Evolutionary conservation across 169 alveolate species (phyloP).

Genomic region (Eimeria nieschulzi): DNA sequence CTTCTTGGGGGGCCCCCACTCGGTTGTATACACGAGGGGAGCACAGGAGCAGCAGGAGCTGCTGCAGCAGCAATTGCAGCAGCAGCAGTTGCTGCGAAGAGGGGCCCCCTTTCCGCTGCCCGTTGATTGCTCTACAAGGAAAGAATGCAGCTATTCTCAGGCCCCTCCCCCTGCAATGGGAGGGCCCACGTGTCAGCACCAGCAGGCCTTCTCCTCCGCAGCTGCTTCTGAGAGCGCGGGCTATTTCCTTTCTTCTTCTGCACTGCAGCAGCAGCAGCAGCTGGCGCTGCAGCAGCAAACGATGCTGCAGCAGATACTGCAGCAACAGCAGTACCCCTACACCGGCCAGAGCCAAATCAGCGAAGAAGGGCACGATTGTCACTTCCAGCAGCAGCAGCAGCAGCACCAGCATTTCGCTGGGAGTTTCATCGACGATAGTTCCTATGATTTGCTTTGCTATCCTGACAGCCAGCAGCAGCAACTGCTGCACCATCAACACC

Average conservation of each 20-base stretch:
- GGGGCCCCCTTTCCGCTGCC: neutral
- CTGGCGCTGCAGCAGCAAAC: constrained; percentile 1
- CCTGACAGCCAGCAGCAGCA: neutral
- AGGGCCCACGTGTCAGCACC: neutral
- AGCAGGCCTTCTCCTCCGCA: neutral
- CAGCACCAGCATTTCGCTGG: neutral
- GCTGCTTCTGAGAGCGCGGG: neutral
- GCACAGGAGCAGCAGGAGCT: neutral
- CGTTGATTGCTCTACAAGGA: neutral
- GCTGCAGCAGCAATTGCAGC: neutral
- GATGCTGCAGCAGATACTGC: constrained; percentile 7
- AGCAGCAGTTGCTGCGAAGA: neutral
- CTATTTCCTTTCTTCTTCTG: neutral
- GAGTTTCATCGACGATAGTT: neutral
- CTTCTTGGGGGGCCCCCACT: too few species aligned
- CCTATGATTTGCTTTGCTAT: neutral
- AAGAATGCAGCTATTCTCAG: neutral
- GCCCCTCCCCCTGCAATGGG: neutral
- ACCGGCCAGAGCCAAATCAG: neutral
- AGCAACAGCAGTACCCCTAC: constrained; percentile 24
- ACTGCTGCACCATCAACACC: neutral
- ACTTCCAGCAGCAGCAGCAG: constrained; percentile 17
- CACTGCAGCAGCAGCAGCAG: constrained; percentile 4
- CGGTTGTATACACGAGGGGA: neutral
- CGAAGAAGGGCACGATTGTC: constrained; percentile 21